These are phyloP conservation scores for Aspergillus vadensis DNA, from an alignment of 2,329 filamentous ascomycete species.

Conservation along the genomic window DNA sequence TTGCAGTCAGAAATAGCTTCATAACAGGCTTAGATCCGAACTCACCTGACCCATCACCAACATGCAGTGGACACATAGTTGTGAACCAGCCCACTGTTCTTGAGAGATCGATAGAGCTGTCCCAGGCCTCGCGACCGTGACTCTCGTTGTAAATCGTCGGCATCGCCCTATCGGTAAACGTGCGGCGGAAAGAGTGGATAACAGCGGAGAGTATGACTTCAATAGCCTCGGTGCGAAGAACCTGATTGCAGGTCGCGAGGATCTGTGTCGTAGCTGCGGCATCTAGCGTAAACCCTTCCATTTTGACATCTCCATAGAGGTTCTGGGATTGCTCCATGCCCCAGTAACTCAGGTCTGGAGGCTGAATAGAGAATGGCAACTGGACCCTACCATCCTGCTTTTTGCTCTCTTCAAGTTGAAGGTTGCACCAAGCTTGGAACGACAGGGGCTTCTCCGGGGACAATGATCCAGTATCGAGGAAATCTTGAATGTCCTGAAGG, in stretches of 20 bases:
- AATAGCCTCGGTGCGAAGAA: slow-evolving; percentile 40
- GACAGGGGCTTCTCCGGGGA: slow-evolving; percentile 38
- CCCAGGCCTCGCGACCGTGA: slow-evolving; percentile 52
- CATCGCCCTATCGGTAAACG: slow-evolving; percentile 46
- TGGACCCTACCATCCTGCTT: slow-evolving; percentile 16
- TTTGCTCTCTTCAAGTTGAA: slow-evolving; percentile 35
- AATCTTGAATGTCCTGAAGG: slow-evolving; percentile 40
- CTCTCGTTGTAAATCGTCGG: slow-evolving; percentile 54
- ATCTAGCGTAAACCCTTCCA: slow-evolving; percentile 37
- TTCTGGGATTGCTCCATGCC: slow-evolving; percentile 37
- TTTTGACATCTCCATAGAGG: slow-evolving; percentile 38
- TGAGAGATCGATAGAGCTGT: slow-evolving; percentile 48
- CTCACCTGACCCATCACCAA: slow-evolving; percentile 32
- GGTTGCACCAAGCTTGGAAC: slow-evolving; percentile 43
- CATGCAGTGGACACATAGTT: slow-evolving; percentile 47
- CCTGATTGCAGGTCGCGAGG: slow-evolving; percentile 34
- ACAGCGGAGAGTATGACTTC: slow-evolving; percentile 41
- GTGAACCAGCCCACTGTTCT: slow-evolving; percentile 56
- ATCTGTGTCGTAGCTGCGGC: slow-evolving; percentile 36
- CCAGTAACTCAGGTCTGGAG: slow-evolving; percentile 41
- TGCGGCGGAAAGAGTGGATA: slow-evolving; percentile 47
- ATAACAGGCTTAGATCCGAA: neutral
- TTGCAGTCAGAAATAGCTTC: slow-evolving; percentile 15
- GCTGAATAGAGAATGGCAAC: slow-evolving; percentile 32
- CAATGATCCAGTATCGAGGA: slow-evolving; percentile 35